Base-by-base conservation (phyloP, 129 eudicot species). In the Cynara cardunculus region DNA sequence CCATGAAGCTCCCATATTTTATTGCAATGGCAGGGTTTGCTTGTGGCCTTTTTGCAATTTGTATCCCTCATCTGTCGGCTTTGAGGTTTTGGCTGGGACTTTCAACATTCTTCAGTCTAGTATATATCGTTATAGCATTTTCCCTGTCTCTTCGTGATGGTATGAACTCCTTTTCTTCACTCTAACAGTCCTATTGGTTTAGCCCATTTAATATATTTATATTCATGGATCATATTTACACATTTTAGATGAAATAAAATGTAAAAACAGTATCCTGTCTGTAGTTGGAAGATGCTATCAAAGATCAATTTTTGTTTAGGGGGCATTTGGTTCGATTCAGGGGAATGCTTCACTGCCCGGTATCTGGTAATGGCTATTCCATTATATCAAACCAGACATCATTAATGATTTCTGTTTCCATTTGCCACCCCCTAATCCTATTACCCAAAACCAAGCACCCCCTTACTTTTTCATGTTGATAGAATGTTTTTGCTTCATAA, bases 31-130 rank as follows among this genome's bases (percentile, higher is more conserved):
- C 98, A 13, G 99, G 99, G 39, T 37, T 93, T 34, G 93, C 88
- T 10, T 96, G 99, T 82, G 90, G 64, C 35, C 44, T 96, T 13
- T 96, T 96, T 79, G 99, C 99, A 61, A 88, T 96, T 78, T 85
- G 89, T 18, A 83, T 89, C 21, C 99, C 99, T 5, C 93, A 92
- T 85, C 79, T 96, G 76, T 92, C 99, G 10, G 97, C 97, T 69
- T 83, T 96, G 26, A 35, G 92, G 70, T 39, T 89, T 72, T 96
- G 98, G 97, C 93, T 96, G 25, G 97, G 87, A 66, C 86, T 93
- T 82, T 96, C 99, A 46, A 91, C 99, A 31, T 46, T 96, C 73
- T 89, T 89, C 86, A 89, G 97, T 83, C 85, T 96, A 25, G 77
- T 88, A 30, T 95, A 92, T 76, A 92, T 92, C 13, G 83, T 84